Evolutionary conservation across 2,329 filamentous ascomycete genomes (phyloP).

Genomic region (Diaporthe aspalathi): DNA sequence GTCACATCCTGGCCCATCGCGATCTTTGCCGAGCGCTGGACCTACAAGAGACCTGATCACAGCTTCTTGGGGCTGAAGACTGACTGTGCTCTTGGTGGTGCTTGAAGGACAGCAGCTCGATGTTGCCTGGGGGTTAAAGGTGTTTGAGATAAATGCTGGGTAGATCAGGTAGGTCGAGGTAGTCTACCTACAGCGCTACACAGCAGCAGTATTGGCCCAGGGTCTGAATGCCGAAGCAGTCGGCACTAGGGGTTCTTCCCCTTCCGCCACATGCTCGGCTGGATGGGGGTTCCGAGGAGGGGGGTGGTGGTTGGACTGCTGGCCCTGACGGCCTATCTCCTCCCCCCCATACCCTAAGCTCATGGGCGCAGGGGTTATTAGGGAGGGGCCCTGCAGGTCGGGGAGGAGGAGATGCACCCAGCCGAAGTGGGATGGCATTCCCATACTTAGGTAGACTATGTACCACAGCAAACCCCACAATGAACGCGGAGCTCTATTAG

Average conservation of each 20-base stretch:
- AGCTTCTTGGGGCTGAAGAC: not conserved
- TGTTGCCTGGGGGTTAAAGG: not conserved
- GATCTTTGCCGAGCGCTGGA: not conserved
- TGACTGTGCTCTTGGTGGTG: conserved; percentile 15
- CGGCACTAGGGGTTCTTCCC: conserved; percentile 33
- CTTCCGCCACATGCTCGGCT: not conserved
- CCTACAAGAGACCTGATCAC: conserved; percentile 9
- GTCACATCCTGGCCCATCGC: not conserved
- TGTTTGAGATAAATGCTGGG: conserved; percentile 11
- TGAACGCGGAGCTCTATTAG: not conserved
- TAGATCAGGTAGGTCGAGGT: conserved; percentile 1
- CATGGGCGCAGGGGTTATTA: conserved; percentile 31
- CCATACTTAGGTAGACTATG: too few species aligned
- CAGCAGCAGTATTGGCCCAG: conserved; percentile 14
- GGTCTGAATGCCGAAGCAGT: conserved; percentile 18
- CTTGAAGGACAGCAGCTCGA: conserved; percentile 30
- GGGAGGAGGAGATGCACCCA: conserved; percentile 1
- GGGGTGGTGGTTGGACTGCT: not conserved
- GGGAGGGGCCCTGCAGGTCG: conserved; percentile 1
- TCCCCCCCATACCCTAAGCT: conserved; percentile 1
- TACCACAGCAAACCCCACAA: conserved; percentile 13
- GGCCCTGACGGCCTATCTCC: conserved; percentile 19
- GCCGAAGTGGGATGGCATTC: conserved; percentile 31
- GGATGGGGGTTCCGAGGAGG: not conserved
- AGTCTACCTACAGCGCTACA: conserved; percentile 18